These are phyloP conservation scores for Blumeria hordei DNA, from an alignment of 2,329 filamentous ascomycete species.

Conservation along the genomic window DNA sequence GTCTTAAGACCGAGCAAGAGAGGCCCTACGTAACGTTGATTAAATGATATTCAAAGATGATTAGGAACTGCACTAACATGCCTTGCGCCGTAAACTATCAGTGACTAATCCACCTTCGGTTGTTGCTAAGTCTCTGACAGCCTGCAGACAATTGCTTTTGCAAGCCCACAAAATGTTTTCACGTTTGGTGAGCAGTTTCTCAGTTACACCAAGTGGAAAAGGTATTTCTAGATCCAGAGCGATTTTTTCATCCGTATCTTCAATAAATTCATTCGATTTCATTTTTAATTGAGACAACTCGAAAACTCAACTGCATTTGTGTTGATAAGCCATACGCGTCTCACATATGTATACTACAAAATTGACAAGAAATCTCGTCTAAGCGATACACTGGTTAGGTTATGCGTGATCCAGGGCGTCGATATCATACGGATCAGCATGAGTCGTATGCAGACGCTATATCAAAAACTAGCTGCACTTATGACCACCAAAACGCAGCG, in stretches of 20 bases:
- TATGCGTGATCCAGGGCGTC: too few species aligned
- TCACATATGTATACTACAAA: too few species aligned
- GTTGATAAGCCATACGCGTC: too few species aligned
- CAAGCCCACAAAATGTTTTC: constrained; percentile 34
- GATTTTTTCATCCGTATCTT: constrained; percentile 4
- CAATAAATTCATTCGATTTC: not conserved
- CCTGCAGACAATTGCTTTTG: constrained; percentile 27
- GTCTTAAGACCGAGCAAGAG: constrained; percentile 24
- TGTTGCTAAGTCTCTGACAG: constrained; percentile 32
- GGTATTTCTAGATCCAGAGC: constrained; percentile 2
- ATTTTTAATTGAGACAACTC: too few species aligned
- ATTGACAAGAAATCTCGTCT: constrained; percentile 9
- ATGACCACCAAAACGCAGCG: too few species aligned
- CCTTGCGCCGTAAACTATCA: constrained; percentile 43
- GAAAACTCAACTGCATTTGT: too few species aligned
- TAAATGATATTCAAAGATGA: constrained; percentile 4
- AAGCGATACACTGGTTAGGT: not conserved
- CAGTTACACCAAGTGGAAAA: constrained; percentile 2
- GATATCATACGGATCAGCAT: too few species aligned
- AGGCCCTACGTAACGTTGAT: constrained; percentile 28
- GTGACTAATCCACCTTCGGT: constrained; percentile 41
- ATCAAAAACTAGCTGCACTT: too few species aligned
- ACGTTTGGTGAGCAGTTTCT: constrained; percentile 15
- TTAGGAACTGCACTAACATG: constrained; percentile 38
- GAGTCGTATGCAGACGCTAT: too few species aligned